Conservation (phyloP, 495 filamentous ascomycete genomes). For the Oidiodendron maius region DNA sequence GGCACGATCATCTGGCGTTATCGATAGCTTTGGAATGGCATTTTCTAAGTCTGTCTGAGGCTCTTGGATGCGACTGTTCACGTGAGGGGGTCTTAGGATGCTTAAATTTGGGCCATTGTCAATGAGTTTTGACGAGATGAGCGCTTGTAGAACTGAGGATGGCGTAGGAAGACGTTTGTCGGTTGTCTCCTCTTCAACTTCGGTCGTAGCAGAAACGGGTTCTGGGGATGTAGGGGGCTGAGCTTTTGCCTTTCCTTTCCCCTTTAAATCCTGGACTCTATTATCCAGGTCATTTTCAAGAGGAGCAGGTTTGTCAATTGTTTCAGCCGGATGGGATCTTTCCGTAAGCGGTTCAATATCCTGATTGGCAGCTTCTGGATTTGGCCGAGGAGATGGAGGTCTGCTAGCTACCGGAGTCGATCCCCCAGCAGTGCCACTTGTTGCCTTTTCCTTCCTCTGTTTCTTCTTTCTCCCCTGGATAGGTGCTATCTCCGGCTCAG, state of each 20-base stretch:
- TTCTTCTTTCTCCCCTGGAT: conserved; percentile 89
- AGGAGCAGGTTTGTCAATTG: conserved; percentile 1
- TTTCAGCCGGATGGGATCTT: conserved; percentile 28
- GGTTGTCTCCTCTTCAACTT: conserved; percentile 28
- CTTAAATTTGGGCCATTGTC: conserved; percentile 25
- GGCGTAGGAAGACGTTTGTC: conserved; percentile 32
- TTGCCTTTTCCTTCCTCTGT: conserved; percentile 65
- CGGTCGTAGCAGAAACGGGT: conserved; percentile 25
- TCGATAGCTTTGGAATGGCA: conserved; percentile 35
- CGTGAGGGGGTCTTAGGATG: conserved; percentile 23
- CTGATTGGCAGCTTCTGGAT: conserved; percentile 11
- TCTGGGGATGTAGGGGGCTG: conserved; percentile 26
- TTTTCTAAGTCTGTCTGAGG: conserved; percentile 26
- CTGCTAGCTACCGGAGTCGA: conserved; percentile 35
- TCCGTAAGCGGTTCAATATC: conserved; percentile 5
- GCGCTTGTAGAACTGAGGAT: conserved; percentile 28
- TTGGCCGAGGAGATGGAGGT: conserved; percentile 17
- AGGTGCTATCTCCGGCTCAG: conserved; percentile 63
- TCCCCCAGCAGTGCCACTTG: conserved; percentile 29
- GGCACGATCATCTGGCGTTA: conserved; percentile 45
- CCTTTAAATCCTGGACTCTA: conserved; percentile 10
- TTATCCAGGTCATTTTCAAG: conserved; percentile 1
- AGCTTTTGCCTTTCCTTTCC: conserved; percentile 28
- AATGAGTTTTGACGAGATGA: conserved; percentile 22
- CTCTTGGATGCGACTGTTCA: conserved; percentile 32